Evolutionary conservation across 208 protist genomes (phyloP).

Genomic region (Crithidia mellificae): DNA sequence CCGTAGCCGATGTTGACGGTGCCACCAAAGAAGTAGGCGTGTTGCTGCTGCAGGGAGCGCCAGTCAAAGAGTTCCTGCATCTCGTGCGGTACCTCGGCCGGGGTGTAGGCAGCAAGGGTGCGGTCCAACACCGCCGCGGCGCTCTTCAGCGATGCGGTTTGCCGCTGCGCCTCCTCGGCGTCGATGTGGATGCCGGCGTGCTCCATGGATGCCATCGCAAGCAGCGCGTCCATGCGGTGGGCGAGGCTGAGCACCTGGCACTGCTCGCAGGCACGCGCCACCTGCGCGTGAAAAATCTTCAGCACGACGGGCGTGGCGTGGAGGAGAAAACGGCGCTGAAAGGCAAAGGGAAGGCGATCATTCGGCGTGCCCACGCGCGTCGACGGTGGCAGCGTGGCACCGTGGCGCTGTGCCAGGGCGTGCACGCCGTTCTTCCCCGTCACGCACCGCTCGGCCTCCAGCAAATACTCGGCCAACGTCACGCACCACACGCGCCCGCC

Average conservation of each 20-base stretch:
- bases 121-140: conserved; percentile 53
- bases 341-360: conserved; percentile 59
- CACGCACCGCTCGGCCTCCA: conserved; percentile 67
- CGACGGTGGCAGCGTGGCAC: conserved; percentile 52
- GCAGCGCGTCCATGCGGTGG: conserved; percentile 83
- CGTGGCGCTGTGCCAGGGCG: conserved; percentile 63
- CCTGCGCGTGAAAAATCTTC: conserved; percentile 59
- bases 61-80: conserved; percentile 79
- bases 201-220: conserved; percentile 80
- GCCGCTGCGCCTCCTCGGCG: conserved; percentile 52
- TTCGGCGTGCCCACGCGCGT: conserved; percentile 46
- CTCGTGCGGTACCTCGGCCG: conserved; percentile 69
- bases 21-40: conserved; percentile 84
- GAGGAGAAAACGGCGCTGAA: conserved; percentile 58
- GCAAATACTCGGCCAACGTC: conserved; percentile 82
- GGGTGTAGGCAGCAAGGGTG: conserved; percentile 59
- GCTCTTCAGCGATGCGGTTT: conserved; percentile 59
- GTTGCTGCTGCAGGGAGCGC: conserved; percentile 62
- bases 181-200: conserved; percentile 73
- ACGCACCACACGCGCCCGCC: conserved; percentile 88
- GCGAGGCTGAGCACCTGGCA: conserved; percentile 66
- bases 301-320: conserved; percentile 46
- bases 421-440: conserved; percentile 59
- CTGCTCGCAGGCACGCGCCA: conserved; percentile 41
- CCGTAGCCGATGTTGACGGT: conserved; percentile 52